These are phyloP conservation scores for Akanthomyces uredinophilus DNA, from an alignment of 2,329 filamentous ascomycete genomes.

Conservation along the genomic window DNA sequence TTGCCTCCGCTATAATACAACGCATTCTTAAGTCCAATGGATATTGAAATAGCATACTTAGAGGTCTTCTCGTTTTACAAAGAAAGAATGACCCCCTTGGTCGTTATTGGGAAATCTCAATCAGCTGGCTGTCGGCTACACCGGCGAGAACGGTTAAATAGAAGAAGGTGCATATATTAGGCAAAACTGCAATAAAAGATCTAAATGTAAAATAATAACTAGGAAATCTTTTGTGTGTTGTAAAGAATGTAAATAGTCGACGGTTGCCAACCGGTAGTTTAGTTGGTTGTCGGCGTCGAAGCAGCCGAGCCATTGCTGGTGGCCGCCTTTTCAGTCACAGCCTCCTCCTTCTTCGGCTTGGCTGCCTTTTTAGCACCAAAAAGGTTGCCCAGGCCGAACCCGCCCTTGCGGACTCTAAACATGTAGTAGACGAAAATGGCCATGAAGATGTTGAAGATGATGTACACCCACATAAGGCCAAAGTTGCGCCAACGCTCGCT, in stretches of 20 bases:
- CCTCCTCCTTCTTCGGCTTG: slow-evolving; percentile 4
- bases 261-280: not conserved
- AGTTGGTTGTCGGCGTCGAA: not conserved
- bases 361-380: slow-evolving; percentile 8
- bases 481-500: slow-evolving; percentile 62
- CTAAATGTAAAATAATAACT: not conserved
- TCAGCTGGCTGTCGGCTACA: no score
- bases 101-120: no score
- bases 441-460: slow-evolving; percentile 56
- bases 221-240: not conserved
- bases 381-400: slow-evolving; percentile 6
- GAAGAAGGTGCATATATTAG: slow-evolving; percentile 1
- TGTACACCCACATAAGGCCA: slow-evolving; percentile 63
- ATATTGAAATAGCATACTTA: no score
- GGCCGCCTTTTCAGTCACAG: slow-evolving; percentile 2
- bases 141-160: not conserved
- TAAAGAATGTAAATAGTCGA: not conserved
- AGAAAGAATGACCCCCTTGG: no score
- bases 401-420: slow-evolving; percentile 44
- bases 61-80: no score
- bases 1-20: no score
- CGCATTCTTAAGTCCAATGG: no score
- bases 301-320: not conserved
- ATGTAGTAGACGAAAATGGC: slow-evolving; percentile 59
- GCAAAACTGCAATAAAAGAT: not conserved